Evolutionary conservation across 371 early-diverging fungal species (phyloP).

Genomic region (Mortierella sp.): DNA sequence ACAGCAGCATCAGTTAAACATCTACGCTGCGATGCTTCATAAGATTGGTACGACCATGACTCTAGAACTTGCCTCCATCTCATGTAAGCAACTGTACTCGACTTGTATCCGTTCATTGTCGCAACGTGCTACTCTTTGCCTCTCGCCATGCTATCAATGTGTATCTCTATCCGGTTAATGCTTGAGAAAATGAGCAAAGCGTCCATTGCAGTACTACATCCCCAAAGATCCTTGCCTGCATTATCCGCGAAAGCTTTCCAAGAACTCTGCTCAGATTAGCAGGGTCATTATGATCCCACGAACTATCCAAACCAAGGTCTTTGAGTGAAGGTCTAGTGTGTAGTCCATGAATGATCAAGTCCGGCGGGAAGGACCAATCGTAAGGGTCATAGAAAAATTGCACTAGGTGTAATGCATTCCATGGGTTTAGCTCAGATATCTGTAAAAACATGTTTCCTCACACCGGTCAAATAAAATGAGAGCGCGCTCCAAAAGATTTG

Average conservation of each 20-base stretch:
- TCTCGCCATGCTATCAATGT: conserved; percentile 35
- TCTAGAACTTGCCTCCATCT: conserved; percentile 18
- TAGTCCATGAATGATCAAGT: conserved; percentile 38
- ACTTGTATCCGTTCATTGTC: conserved; percentile 54
- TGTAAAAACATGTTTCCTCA: background rate
- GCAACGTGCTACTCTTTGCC: conserved; percentile 34
- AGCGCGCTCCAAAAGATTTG: background rate
- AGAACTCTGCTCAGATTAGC: conserved; percentile 42
- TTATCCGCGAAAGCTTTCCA: conserved; percentile 29
- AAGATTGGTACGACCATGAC: background rate
- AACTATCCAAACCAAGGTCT: conserved; percentile 45
- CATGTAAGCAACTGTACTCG: conserved; percentile 45
- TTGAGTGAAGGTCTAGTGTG: conserved; percentile 25
- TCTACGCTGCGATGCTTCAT: background rate
- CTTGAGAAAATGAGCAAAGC: background rate
- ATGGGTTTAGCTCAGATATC: background rate
- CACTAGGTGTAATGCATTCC: conserved; percentile 29
- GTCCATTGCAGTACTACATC: background rate
- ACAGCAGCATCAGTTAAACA: background rate
- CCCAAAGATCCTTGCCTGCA: conserved; percentile 25
- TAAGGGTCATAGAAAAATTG: conserved; percentile 48
- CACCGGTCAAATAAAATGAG: background rate
- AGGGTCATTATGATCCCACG: conserved; percentile 45
- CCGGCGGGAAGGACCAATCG: conserved; percentile 55
- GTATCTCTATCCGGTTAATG: background rate